Percentiles rank a stretch among this genome's conserved stretches.
Evolutionary conservation across 2,329 filamentous ascomycete species (phyloP).

Genomic region (Plectosphaerella plurivora): DNA sequence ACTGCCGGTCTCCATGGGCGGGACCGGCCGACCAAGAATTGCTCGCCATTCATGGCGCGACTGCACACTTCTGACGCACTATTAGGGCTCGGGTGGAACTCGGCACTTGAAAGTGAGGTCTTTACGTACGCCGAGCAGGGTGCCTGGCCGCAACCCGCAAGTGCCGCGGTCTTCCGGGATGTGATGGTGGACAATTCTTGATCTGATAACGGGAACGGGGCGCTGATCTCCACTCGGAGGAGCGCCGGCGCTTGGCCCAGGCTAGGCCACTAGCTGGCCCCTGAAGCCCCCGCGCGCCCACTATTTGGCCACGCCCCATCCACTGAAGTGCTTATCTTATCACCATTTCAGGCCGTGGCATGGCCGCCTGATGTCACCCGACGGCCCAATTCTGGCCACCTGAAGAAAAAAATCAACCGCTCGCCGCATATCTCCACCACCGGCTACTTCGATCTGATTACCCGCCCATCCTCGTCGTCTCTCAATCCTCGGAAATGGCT

Average conservation of each 20-base stretch:
- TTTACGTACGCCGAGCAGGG: no score
- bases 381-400: constrained; percentile 1
- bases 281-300: neutral
- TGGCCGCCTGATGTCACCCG: no score
- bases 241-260: neutral
- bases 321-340: neutral
- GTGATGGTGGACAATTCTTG: neutral
- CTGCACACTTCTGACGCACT: no score
- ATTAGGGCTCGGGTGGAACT: neutral
- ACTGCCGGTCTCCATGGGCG: no score
- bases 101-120: neutral
- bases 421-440: neutral
- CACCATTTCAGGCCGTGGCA: neutral
- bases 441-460: neutral
- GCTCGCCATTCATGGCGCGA: no score
- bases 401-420: constrained; percentile 2
- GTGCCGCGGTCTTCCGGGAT: neutral
- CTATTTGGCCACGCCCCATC: no score
- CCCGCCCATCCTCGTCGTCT: no score
- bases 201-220: neutral
- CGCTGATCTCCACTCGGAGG: neutral
- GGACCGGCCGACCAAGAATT: no score
- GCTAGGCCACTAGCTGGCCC: neutral
- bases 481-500: constrained; percentile 1
- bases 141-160: no score